These are phyloP conservation scores for Jacaranda copaia DNA, from an alignment of 257 asterid genomes.

Conservation along the genomic window DNA sequence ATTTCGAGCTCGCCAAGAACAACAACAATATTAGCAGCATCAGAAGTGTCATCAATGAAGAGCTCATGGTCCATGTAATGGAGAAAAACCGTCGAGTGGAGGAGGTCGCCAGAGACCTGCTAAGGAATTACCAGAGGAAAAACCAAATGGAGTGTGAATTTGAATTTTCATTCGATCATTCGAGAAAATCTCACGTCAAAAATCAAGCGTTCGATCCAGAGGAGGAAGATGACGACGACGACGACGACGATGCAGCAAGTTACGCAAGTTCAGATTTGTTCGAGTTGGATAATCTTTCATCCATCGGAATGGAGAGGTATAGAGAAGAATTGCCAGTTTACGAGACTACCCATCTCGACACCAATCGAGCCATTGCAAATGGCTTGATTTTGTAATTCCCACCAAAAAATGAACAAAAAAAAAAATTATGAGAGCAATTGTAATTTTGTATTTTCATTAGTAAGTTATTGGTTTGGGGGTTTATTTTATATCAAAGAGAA, in stretches of 20 bases:
- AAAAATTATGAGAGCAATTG: constrained; percentile 16
- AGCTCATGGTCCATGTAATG: constrained; percentile 58
- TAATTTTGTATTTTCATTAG: constrained; percentile 40
- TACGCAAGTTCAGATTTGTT: constrained; percentile 87
- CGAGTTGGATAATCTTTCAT: constrained; percentile 78
- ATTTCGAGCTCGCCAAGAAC: constrained; percentile 29
- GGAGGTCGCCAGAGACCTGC: constrained; percentile 67
- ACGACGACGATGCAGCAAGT: constrained; percentile 70
- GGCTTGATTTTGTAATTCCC: constrained; percentile 57
- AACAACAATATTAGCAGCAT: constrained; percentile 23
- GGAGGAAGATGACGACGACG: constrained; percentile 53
- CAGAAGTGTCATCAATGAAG: constrained; percentile 45
- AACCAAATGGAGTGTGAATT: constrained; percentile 26
- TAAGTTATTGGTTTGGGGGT: constrained; percentile 76
- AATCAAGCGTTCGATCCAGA: constrained; percentile 23
- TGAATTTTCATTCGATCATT: constrained; percentile 32
- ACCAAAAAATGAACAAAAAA: constrained; percentile 9
- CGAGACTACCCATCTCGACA: constrained; percentile 69
- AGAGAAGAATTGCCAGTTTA: constrained; percentile 81
- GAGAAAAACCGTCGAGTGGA: constrained; percentile 73
- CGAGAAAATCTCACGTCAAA: constrained; percentile 34
- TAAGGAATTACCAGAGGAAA: constrained; percentile 65
- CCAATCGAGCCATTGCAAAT: constrained; percentile 59
- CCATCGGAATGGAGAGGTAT: constrained; percentile 83
- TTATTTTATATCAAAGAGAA: constrained; percentile 53